A percentile compares a stretch with the other conserved stretches of the same genome.
Evolutionary conservation across 2,329 filamentous ascomycete species (phyloP).

Genomic region (Fusarium caatingaense): DNA sequence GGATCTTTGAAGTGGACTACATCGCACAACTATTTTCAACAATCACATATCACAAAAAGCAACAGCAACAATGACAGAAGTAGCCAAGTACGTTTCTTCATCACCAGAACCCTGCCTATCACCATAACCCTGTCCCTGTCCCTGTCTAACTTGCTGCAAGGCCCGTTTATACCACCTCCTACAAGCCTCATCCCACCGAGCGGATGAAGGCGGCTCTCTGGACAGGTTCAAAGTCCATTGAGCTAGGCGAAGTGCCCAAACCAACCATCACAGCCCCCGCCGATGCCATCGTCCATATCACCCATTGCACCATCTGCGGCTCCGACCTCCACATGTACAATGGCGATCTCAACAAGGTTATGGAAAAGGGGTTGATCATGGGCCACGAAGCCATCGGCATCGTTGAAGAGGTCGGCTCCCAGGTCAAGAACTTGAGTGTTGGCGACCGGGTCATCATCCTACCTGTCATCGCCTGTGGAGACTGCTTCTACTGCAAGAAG

Average conservation of each 20-base stretch:
- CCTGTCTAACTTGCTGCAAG: neutral
- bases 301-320: slow-evolving; percentile 12
- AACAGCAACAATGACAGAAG: neutral
- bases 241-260: neutral
- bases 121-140: too few species aligned
- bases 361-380: slow-evolving; percentile 13
- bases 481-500: slow-evolving; percentile 1
- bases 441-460: slow-evolving; percentile 7
- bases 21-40: too few species aligned
- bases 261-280: neutral
- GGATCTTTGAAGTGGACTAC: neutral
- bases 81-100: neutral
- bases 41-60: too few species aligned
- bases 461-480: neutral
- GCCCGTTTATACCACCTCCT: neutral
- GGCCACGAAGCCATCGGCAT: slow-evolving; percentile 10
- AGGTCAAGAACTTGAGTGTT: neutral
- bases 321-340: slow-evolving; percentile 10
- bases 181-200: neutral
- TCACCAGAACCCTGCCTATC: too few species aligned
- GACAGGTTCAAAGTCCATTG: slow-evolving; percentile 1
- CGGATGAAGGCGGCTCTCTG: slow-evolving; percentile 9
- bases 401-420: neutral
- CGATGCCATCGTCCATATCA: slow-evolving; percentile 6
- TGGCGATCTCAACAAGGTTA: slow-evolving; percentile 7